Base-by-base conservation (phyloP, 345 rosid species). In the Melastoma malabathricum region DNA sequence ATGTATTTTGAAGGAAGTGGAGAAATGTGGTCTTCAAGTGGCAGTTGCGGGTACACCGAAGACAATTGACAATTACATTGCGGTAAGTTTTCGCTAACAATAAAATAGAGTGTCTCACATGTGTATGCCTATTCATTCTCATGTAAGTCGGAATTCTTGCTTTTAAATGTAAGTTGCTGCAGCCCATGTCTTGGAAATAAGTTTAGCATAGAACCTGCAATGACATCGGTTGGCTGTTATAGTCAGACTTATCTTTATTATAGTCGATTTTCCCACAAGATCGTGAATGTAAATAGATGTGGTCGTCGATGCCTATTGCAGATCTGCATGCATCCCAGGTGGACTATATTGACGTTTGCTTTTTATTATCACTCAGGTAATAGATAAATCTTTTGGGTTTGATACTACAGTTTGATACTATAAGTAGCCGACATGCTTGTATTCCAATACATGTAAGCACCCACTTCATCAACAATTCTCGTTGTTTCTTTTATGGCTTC, bases 331-430 rank as follows among this genome's bases (percentile, higher is more conserved):
- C 31, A 27, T 27, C 31, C 31, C 31, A 27, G 31, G 6, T 27
- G 31, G 31, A 27, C 31, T 27, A 27, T 27, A 27, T 27, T 27
- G 3, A 2, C 6, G 31, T 6, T 13, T 15, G 3, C 14, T 43
- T n/a, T 18, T 16, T 16, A 6, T 57, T 47, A 19, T 23, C 45
- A 57, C 62, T 56, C 64, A 84, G 98, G 95, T 87, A 65, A 90
- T 87, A 43, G 96, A 87, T 68, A 90, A 84, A 66, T 87, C 98
- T 4, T 90, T 84, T 80, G 98, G 96, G 44, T 84, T 90, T 72
- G 94, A 90, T 74, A 83, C 96, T 43, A 96, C 94, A 64, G 98
- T 90, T 87, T 22, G 98, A 96, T 54, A 96, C 89, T 27, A 96
- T 87, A 51, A 92, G 82, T 68, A 81, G 96, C 70, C 80, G 66